Evolutionary conservation across 257 asterid genomes (phyloP), one percentile per base, ranked within the genome.

Genomic region (Fraxinus excelsior): DNA sequence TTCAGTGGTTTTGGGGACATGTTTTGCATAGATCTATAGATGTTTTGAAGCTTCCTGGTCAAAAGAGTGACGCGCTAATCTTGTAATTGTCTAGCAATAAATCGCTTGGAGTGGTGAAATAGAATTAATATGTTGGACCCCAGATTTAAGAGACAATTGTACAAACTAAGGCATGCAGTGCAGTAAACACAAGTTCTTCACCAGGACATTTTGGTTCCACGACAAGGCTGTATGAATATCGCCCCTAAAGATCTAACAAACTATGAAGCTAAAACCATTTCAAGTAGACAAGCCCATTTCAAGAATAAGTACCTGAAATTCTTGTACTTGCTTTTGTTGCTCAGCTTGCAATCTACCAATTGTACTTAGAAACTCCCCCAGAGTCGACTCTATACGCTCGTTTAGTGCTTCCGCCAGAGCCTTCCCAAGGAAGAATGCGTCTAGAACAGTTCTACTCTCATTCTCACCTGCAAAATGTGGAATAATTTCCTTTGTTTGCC

Each of bases 401-500:
- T 78, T 90, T 49, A 92, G 82, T 32, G 93, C 90, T 84, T 94
- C 99, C 0, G 90, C 98, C 71, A 94, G 87, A 76, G 99, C 99
- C 85, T 87, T 92, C 75, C 98, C 99, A 84, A 94, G 80, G 92
- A 94, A 94, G 79, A 94, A 94, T 23, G 98, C 98, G 71, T 94
- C 99, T 60, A 94, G 77, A 73, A 89, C 78, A 53, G 74, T 88
- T 82, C 82, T 90, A 82, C 97, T 90, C 80, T 87, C 98, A 83
- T 90, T 88, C 66, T 89, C 96, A 80, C 91, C 95, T 90, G 88
- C 83, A 78, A 76, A 74, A 46, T 53, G 29, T 65, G 49, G 11
- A 34, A 18, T 53, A 53, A 53, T 53, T 26, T n/a, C 70, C 64
- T 53, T n/a, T 11, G 49, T 53, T 53, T n/a, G 7, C 62, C 19